Evolutionary conservation across 805 yeast genomes (phyloP).

Genomic region (Clavispora asparagi): DNA sequence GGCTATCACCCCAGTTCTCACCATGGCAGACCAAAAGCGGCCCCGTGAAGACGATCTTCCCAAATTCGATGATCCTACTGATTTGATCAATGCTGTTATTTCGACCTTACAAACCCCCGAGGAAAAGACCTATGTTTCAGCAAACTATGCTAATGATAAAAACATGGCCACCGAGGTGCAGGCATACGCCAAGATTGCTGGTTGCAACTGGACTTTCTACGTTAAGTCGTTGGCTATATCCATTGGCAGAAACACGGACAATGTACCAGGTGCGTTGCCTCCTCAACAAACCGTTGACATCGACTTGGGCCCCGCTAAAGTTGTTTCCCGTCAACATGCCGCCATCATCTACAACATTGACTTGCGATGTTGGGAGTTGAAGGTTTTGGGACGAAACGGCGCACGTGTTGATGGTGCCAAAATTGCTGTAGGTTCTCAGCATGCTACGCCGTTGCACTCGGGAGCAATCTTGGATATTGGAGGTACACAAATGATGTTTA

Average conservation of each 20-base stretch:
- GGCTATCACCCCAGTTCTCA: not conserved
- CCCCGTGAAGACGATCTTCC: constrained; percentile 23
- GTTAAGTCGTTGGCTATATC: constrained; percentile 71
- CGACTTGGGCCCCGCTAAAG: constrained; percentile 95
- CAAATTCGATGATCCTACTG: constrained; percentile 52
- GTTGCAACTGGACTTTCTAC: constrained; percentile 88
- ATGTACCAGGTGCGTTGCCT: constrained; percentile 11
- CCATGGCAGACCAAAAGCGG: constrained; percentile 7
- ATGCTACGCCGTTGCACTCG: constrained; percentile 58
- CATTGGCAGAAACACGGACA: constrained; percentile 80
- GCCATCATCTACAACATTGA: constrained; percentile 70
- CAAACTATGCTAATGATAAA: constrained; percentile 66
- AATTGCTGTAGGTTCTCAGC: constrained; percentile 43
- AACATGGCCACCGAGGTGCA: constrained; percentile 76
- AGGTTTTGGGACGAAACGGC: constrained; percentile 86
- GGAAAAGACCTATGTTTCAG: constrained; percentile 69
- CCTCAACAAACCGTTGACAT: constrained; percentile 51
- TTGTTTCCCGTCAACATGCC: constrained; percentile 92
- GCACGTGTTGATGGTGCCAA: constrained; percentile 79
- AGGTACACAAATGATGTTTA: constrained; percentile 98
- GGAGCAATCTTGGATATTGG: constrained; percentile 95
- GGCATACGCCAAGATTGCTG: constrained; percentile 96
- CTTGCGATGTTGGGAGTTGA: constrained; percentile 79
- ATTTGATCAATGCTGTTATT: constrained; percentile 70
- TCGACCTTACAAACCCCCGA: constrained; percentile 66